Percentiles rank a stretch among this genome's conserved stretches.
Evolutionary conservation across 495 filamentous ascomycete species (phyloP).

Genomic region (Xylaria sp.): DNA sequence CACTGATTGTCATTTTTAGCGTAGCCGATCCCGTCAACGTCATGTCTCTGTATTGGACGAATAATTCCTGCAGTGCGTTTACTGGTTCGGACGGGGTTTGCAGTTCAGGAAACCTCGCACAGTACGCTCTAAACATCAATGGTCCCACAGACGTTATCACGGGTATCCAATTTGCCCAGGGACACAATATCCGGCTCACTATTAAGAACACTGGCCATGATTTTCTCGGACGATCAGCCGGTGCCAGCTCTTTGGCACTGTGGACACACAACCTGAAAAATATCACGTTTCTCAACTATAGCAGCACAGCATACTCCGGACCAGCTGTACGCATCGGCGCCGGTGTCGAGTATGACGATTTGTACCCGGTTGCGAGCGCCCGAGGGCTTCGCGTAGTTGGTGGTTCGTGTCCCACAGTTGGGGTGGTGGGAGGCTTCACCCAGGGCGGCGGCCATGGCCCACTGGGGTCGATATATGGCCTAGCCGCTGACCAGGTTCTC

Average conservation of each 20-base stretch:
- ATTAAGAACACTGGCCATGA: background rate
- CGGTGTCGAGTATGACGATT: constrained; percentile 58
- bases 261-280: background rate
- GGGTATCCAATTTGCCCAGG: constrained; percentile 23
- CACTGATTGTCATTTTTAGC: background rate
- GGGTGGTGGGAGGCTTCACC: constrained; percentile 44
- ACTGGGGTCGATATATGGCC: constrained; percentile 49
- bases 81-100: constrained; percentile 50
- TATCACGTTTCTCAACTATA: constrained; percentile 41
- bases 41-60: constrained; percentile 54
- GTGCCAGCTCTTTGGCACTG: background rate
- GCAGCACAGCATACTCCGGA: constrained; percentile 44
- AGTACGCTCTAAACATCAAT: constrained; percentile 58
- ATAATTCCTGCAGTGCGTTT: constrained; percentile 63
- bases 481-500: constrained; percentile 55
- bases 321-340: constrained; percentile 59
- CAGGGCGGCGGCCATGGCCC: constrained; percentile 54
- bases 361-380: constrained; percentile 34
- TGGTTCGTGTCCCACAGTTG: constrained; percentile 28
- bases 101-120: constrained; percentile 58
- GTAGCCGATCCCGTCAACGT: constrained; percentile 35
- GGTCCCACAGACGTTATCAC: constrained; percentile 40
- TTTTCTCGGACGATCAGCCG: background rate
- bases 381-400: constrained; percentile 29
- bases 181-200: background rate